A percentile compares a stretch with the other conserved stretches of the same genome.
These are phyloP conservation scores for Plenodomus biglobosus DNA, from an alignment of 2,329 filamentous ascomycete species.

Conservation along the genomic window DNA sequence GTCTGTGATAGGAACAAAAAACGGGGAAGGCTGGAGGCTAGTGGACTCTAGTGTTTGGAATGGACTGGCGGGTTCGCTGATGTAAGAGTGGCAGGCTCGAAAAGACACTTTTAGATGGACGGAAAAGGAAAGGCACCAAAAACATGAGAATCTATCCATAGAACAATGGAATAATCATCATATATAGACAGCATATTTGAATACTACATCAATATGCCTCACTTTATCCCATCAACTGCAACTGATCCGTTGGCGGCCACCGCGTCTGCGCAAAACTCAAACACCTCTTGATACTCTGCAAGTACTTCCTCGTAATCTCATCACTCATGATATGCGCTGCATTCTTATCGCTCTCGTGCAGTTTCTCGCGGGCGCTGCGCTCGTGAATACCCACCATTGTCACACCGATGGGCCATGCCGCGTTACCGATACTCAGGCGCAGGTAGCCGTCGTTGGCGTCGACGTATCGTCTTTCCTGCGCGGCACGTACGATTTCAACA, in stretches of 20 bases:
- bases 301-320: conserved; percentile 89
- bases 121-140: no score
- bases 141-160: no score
- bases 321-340: conserved; percentile 97
- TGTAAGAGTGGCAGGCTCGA: no score
- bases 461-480: conserved; percentile 88
- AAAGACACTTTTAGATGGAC: no score
- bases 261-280: conserved; percentile 94
- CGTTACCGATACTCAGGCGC: conserved; percentile 89
- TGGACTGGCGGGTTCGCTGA: no score
- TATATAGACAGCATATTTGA: no score
- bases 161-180: no score
- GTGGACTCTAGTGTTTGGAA: no score
- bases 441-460: conserved; percentile 96
- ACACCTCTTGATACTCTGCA: conserved; percentile 97
- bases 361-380: conserved; percentile 89
- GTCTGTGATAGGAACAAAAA: no score
- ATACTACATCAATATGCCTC: no score
- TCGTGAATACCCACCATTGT: conserved; percentile 99
- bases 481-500: conserved; percentile 86
- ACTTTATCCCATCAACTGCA: conserved; percentile 85
- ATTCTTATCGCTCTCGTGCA: conserved; percentile 74
- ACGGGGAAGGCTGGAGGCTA: no score
- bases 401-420: conserved; percentile 97
- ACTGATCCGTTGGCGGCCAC: conserved; percentile 90